Base-by-base conservation (phyloP, 2,329 filamentous ascomycete species). In the Chaetomium strumarium region DNA sequence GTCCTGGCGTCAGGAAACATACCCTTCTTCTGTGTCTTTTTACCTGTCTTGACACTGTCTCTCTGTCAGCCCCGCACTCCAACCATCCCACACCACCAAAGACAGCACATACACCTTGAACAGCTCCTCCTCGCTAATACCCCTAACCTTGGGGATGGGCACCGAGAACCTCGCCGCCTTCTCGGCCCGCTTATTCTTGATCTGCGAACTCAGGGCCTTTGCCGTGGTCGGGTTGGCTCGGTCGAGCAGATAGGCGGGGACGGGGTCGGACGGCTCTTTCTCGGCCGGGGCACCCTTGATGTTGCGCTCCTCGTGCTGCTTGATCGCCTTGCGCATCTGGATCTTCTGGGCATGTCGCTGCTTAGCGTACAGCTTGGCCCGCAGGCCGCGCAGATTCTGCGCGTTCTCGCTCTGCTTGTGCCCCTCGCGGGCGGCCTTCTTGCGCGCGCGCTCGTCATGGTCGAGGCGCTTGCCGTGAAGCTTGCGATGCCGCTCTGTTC, bases 291-390 rank as follows among this genome's bases (percentile, higher is more conserved):
- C 76, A 9, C 87, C 88, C 75, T 97, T 96, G 77, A 97, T 84
- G 67, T 96, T 95, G 73, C 90, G 85, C 77, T 96, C 89, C 74
- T 99, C 93, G 76, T 96, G 89, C 41, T 89, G 87, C 74, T 88
- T 89, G 80, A 99, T 95, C 66, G 84, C 77, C 80, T 96, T 95
- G 73, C 86, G 87, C 86, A 96, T 91, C 80, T 95, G 90, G 68
- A 96, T 95, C 85, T 99, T 99, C 78, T 99, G 91, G 70, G 91
- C 87, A 75, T 90, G 88, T 24, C 93, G 83, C 78, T 91, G 90
- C 81, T 97, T 85, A 71, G 92, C 86, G 75, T 93, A 85, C 65
- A 95, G 77, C 79, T 99, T 99, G 62, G 93, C 93, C 58, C 90
- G 80, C 63, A 97, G 82, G 60, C 93, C 93, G 57, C 88, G 86